Evolutionary conservation across 148 eudicot genomes (phyloP), one percentile per base, ranked within the genome.

Genomic region (Persicaria tinctoria): DNA sequence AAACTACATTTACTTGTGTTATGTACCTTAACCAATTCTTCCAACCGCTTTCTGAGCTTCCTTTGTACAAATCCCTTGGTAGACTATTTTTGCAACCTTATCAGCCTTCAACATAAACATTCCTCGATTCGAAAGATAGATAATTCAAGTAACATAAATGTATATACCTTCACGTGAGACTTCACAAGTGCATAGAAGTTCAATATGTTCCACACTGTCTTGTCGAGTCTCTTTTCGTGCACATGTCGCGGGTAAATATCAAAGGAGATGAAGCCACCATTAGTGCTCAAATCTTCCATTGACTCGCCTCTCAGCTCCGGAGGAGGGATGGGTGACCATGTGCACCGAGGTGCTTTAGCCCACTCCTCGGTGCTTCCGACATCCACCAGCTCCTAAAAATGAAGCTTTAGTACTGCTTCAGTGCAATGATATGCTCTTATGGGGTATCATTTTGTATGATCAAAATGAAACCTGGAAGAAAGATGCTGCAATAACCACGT

Each of bases 261-360:
- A 82, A 95, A 92, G 47, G 90, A 81, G 76, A 95, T 92, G 86
- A 89, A 95, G 80, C 99, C 99, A 72, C 96, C 93, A 86, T 95
- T 95, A 80, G 93, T 93, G 46, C 88, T 80, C 77, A 90, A 82
- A 46, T 87, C 85, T 82, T 89, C 92, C 66, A 75, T 79, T 75
- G 91, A 80, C 68, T 77, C 88, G 68, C 82, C 97, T 72, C 86
- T 83, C 70, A 95, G 81, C 78, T 95, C 99, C 76, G 76, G 74
- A 72, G 99, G 99, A 70, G 92, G 99, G 79, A 92, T 78, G 69
- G 92, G 82, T 73, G 97, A 95, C 99, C 99, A 95, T 57, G 79
- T 79, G 84, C 99, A 95, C 76, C 86, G 86, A 76, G 99, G 99
- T 71, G 97, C 94, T 78, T 80, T 86, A 81, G 68, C 81, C 72